Evolutionary conservation across 495 filamentous ascomycete species (phyloP).

Genomic region (Clohesyomyces aquaticus): DNA sequence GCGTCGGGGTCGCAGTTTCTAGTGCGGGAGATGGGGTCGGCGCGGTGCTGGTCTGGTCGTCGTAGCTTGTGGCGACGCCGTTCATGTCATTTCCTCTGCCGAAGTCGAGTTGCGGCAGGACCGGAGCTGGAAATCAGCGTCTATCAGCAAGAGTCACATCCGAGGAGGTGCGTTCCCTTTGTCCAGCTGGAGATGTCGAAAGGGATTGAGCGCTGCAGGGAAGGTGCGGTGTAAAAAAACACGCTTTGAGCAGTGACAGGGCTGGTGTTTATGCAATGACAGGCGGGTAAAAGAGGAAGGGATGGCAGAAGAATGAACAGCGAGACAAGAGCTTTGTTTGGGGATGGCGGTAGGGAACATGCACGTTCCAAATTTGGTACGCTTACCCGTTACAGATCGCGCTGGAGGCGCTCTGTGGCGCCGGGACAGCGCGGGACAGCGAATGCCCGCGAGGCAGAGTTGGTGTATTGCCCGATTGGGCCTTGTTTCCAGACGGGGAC

Average conservation of each 20-base stretch:
- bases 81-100: constrained; percentile 26
- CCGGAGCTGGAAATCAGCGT: constrained; percentile 1
- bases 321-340: background rate
- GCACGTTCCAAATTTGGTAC: background rate
- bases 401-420: background rate
- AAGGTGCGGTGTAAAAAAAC: background rate
- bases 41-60: too few relatives aligned
- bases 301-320: too few relatives aligned
- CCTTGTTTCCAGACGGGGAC: too few relatives aligned
- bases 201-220: too few relatives aligned
- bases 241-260: too few relatives aligned
- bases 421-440: background rate
- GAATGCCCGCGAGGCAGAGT: too few relatives aligned
- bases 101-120: constrained; percentile 6
- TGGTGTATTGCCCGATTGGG: too few relatives aligned
- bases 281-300: background rate
- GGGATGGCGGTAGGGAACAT: background rate
- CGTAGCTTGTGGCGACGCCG: constrained; percentile 11
- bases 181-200: too few relatives aligned
- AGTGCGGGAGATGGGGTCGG: too few relatives aligned
- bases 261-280: constrained; percentile 1
- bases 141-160: background rate
- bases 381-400: background rate
- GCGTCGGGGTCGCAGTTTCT: background rate
- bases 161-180: too few relatives aligned